A percentile compares a stretch with the other conserved stretches of the same genome.
These are phyloP conservation scores for Conticribra guillardii DNA, from an alignment of 108 stramenopile genomes.

Conservation along the genomic window DNA sequence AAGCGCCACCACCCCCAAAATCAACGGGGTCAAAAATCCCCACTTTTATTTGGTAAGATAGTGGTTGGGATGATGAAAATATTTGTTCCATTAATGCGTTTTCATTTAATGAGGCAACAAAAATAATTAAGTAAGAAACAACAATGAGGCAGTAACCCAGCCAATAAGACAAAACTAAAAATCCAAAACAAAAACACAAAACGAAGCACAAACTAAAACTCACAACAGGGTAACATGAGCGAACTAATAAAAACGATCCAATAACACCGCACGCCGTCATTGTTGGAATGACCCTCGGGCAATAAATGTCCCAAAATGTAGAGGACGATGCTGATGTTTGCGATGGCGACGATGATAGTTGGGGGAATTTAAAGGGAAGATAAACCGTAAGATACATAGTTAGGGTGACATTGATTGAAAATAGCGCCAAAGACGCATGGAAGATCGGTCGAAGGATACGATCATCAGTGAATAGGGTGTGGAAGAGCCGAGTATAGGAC, in stretches of 20 bases:
- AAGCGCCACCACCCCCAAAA: slow-evolving; percentile 76
- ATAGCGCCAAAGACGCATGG: slow-evolving; percentile 36
- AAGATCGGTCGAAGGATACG: slow-evolving; percentile 58
- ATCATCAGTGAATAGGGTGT: slow-evolving; percentile 49
- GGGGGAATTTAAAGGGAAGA: slow-evolving; percentile 52
- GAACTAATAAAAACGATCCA: slow-evolving; percentile 66
- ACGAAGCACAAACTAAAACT: too few relatives aligned
- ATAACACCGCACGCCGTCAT: slow-evolving; percentile 68
- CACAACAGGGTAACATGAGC: slow-evolving; percentile 81
- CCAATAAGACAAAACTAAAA: too few relatives aligned
- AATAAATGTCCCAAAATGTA: slow-evolving; percentile 84
- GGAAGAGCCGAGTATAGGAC: slow-evolving; percentile 54
- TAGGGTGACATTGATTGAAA: slow-evolving; percentile 47
- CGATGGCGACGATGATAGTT: slow-evolving; percentile 4
- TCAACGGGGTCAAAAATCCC: slow-evolving; percentile 88
- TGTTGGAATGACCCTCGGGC: slow-evolving; percentile 89
- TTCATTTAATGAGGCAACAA: too few relatives aligned
- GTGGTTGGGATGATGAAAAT: too few relatives aligned
- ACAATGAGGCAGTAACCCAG: too few relatives aligned
- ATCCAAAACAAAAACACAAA: too few relatives aligned
- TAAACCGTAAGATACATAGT: slow-evolving; percentile 67
- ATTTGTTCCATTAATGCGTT: too few relatives aligned
- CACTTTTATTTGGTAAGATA: too few relatives aligned
- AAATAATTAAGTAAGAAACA: too few relatives aligned
- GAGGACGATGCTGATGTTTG: slow-evolving; percentile 57